Evolutionary conservation across 257 asterid species (phyloP).

Genomic region (Orobanche coerulescens): DNA sequence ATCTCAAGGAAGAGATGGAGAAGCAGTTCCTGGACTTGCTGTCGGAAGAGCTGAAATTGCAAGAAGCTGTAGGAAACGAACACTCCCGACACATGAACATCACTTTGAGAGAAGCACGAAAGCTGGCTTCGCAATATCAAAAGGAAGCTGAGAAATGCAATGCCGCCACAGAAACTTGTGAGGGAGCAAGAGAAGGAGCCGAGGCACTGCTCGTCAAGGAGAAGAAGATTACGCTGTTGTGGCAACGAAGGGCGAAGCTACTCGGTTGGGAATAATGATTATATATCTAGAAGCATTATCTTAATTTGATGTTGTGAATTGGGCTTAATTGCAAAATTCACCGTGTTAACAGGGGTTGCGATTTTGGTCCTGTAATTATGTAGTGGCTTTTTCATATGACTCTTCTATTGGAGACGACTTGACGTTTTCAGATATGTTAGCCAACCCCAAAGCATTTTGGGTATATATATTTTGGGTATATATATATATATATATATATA

Average conservation of each 20-base stretch:
- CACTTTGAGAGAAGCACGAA: constrained; percentile 64
- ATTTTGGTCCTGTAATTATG: too few species aligned
- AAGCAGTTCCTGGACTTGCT: constrained; percentile 71
- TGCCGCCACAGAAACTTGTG: constrained; percentile 82
- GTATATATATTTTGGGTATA: too few species aligned
- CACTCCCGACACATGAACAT: constrained; percentile 62
- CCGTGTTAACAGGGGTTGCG: too few species aligned
- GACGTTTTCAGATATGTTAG: too few species aligned
- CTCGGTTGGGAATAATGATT: constrained; percentile 53
- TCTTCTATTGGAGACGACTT: too few species aligned
- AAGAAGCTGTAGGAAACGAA: constrained; percentile 53
- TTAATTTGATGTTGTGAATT: too few species aligned
- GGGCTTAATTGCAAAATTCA: too few species aligned
- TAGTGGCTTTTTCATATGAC: too few species aligned
- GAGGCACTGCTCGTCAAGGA: constrained; percentile 51
- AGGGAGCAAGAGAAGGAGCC: constrained; percentile 75
- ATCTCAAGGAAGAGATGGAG: constrained; percentile 90
- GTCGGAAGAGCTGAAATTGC: constrained; percentile 75
- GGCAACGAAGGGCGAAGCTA: constrained; percentile 76
- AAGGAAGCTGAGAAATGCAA: constrained; percentile 89
- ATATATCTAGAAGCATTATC: too few species aligned
- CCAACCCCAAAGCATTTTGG: too few species aligned
- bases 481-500: too few species aligned
- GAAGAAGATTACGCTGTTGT: constrained; percentile 52
- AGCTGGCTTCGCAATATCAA: constrained; percentile 64